Evolutionary conservation across 2,329 filamentous ascomycete species (phyloP).

Genomic region (Aspergillus novofumigatus): DNA sequence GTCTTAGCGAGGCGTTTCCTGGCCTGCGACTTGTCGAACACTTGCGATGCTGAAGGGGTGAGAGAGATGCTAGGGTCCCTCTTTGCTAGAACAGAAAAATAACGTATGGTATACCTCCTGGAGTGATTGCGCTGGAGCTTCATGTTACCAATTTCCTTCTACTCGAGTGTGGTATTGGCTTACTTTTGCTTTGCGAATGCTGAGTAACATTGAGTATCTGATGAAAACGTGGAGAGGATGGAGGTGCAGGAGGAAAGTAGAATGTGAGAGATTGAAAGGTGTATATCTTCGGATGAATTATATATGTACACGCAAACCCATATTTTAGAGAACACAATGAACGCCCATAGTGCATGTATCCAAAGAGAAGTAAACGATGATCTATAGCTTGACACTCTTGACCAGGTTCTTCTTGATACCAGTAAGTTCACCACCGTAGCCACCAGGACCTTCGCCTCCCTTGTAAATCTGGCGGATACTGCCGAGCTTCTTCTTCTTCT

Average conservation of each 20-base stretch:
- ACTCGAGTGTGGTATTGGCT: not conserved
- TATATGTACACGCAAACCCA: slow-evolving; percentile 22
- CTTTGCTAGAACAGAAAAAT: not conserved
- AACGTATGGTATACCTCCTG: slow-evolving; percentile 1
- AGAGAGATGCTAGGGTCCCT: slow-evolving; percentile 8
- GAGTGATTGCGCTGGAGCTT: not conserved
- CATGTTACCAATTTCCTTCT: not conserved
- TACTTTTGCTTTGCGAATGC: not conserved
- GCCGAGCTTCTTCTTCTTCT: slow-evolving; percentile 94
- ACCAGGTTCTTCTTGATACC: slow-evolving; percentile 93
- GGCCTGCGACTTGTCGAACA: slow-evolving; percentile 8
- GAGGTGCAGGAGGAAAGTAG: not conserved
- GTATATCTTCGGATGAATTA: slow-evolving; percentile 10
- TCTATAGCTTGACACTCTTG: slow-evolving; percentile 85
- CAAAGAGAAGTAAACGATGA: slow-evolving; percentile 8
- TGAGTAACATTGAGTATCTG: not conserved
- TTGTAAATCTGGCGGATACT: slow-evolving; percentile 83
- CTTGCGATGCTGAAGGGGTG: not conserved
- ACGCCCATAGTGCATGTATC: slow-evolving; percentile 17
- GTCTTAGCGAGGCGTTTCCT: slow-evolving; percentile 17
- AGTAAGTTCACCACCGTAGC: slow-evolving; percentile 86
- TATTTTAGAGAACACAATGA: slow-evolving; percentile 17
- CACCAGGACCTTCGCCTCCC: slow-evolving; percentile 75
- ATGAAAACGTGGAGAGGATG: not conserved
- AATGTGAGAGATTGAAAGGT: not conserved